phyloP scores from a whole-genome alignment of 163 green algal genomes.

The Chlorella variabilis region DNA sequence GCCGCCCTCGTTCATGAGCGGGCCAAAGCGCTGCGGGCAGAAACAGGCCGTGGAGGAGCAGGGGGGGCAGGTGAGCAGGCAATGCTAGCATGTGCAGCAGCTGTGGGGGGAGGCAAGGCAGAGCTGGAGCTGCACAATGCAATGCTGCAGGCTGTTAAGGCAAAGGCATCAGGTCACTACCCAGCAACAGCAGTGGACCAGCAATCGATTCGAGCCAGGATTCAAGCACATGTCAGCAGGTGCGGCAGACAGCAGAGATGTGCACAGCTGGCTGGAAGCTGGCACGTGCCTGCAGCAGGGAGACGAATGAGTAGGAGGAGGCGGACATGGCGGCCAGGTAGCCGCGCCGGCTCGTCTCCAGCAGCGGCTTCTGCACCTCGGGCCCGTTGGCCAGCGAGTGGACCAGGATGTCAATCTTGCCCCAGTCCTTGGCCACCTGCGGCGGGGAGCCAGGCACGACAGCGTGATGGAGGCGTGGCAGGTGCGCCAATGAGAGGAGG shows the following conservation, averaged over 20 bases:
- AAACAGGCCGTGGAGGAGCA: background rate
- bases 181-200: too few species aligned
- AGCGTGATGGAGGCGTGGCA: background rate
- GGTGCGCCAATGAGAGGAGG: background rate
- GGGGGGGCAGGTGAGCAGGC: background rate
- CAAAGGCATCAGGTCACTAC: background rate
- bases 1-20: constrained; percentile 88
- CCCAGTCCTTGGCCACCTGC: constrained; percentile 81
- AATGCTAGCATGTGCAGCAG: background rate
- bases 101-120: background rate
- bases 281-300: constrained; percentile 92
- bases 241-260: too few species aligned
- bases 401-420: constrained; percentile 96
- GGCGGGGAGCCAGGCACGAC: background rate
- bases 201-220: too few species aligned
- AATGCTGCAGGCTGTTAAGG: too few species aligned
- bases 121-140: too few species aligned
- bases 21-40: constrained; percentile 74
- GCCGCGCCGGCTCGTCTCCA: constrained; percentile 94
- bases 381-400: constrained; percentile 99
- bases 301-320: constrained; percentile 96
- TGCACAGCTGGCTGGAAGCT: too few species aligned
- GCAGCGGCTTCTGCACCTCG: constrained; percentile 96
- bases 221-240: too few species aligned
- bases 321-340: constrained; percentile 97